Conservation (phyloP, 139 green algal species). For the Gonium pectorale region DNA sequence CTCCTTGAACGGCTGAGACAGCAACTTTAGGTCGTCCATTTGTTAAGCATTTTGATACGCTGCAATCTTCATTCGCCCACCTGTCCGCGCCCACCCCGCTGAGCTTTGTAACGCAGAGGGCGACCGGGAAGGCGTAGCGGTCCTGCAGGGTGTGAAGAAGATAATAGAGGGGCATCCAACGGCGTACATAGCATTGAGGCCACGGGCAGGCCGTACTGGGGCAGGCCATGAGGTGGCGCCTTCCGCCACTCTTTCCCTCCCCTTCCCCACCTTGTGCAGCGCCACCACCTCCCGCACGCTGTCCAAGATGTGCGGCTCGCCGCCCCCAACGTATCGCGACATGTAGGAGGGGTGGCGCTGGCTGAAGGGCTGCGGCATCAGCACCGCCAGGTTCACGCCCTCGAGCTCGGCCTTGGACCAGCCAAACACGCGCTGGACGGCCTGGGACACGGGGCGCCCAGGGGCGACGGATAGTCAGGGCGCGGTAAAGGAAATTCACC, state of each 20-base stretch:
- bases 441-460: too few relatives aligned
- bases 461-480: too few relatives aligned
- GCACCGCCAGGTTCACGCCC: conserved; percentile 45
- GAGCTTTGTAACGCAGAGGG: conserved; percentile 51
- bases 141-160: too few relatives aligned
- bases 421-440: not conserved
- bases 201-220: too few relatives aligned
- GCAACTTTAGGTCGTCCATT: too few relatives aligned
- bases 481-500: too few relatives aligned
- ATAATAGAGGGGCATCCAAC: too few relatives aligned
- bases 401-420: not conserved
- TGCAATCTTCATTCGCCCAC: too few relatives aligned
- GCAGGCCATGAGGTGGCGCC: not conserved
- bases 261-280: conserved; percentile 43
- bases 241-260: not conserved
- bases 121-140: conserved; percentile 45
- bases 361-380: conserved; percentile 57
- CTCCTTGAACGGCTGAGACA: too few relatives aligned
- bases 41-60: too few relatives aligned
- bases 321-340: conserved; percentile 43
- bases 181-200: too few relatives aligned
- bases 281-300: conserved; percentile 51
- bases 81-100: conserved; percentile 39
- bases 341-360: conserved; percentile 47
- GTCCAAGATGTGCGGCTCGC: conserved; percentile 62